These are phyloP conservation scores for Cyberlindnera bimundalis DNA, from an alignment of 805 yeast species.

Conservation along the genomic window DNA sequence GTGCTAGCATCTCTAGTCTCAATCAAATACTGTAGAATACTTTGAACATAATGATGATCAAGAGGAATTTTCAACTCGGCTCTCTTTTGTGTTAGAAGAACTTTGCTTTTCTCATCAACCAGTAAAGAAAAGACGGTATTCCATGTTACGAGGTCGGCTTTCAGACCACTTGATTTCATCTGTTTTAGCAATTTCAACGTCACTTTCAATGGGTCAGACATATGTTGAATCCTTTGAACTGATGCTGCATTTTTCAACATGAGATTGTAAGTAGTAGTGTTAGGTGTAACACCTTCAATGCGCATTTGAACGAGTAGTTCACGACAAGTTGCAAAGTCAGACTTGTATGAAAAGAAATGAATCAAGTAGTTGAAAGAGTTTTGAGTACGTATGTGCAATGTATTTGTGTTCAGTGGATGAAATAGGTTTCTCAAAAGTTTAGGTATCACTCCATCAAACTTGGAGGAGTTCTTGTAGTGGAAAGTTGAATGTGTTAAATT, in stretches of 20 bases:
- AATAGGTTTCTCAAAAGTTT: slow-evolving; percentile 37
- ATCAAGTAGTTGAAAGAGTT: slow-evolving; percentile 37
- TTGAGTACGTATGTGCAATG: slow-evolving; percentile 30
- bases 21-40: slow-evolving; percentile 26
- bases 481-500: slow-evolving; percentile 36
- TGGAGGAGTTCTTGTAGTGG: slow-evolving; percentile 35
- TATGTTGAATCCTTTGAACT: slow-evolving; percentile 29
- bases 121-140: slow-evolving; percentile 32
- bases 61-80: slow-evolving; percentile 30
- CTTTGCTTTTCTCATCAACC: slow-evolving; percentile 33
- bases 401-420: slow-evolving; percentile 35
- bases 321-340: slow-evolving; percentile 40
- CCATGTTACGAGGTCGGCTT: slow-evolving; percentile 39
- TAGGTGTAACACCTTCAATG: slow-evolving; percentile 31
- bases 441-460: slow-evolving; percentile 35
- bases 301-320: slow-evolving; percentile 40
- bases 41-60: slow-evolving; percentile 27
- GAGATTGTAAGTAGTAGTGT: slow-evolving; percentile 37
- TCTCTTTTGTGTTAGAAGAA: slow-evolving; percentile 32
- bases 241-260: slow-evolving; percentile 31
- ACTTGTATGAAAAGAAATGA: slow-evolving; percentile 34
- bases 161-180: slow-evolving; percentile 29
- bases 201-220: slow-evolving; percentile 28
- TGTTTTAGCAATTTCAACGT: slow-evolving; percentile 29
- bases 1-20: slow-evolving; percentile 12